Conservation (phyloP, 148 eudicot species). For the Dianthus caryophyllus region DNA sequence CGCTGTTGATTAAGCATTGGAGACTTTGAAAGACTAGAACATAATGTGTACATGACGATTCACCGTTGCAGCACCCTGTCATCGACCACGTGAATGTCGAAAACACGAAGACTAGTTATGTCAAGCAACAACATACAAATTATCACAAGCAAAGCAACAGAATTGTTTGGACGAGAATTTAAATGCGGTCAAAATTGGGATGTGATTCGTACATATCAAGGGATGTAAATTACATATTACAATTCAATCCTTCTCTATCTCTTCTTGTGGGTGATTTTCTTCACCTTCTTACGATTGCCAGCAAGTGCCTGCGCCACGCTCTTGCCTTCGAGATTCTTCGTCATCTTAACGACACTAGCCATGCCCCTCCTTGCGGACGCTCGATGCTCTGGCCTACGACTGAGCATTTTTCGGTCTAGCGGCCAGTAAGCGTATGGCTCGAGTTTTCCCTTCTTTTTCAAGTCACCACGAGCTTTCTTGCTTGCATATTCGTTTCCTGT, state of each 20-base stretch:
- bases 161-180: background rate
- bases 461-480: conserved; percentile 84
- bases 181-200: conserved; percentile 5
- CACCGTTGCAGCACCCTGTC: too few relatives aligned
- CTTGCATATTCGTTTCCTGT: conserved; percentile 78
- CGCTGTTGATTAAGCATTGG: too few relatives aligned
- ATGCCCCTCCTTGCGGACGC: conserved; percentile 93
- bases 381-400: conserved; percentile 81
- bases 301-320: conserved; percentile 70
- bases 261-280: conserved; percentile 27
- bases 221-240: too few relatives aligned
- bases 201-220: background rate
- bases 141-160: background rate
- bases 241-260: background rate
- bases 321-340: conserved; percentile 76
- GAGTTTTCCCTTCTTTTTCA: conserved; percentile 80
- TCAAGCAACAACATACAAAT: too few relatives aligned
- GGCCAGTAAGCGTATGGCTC: conserved; percentile 99
- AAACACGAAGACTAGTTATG: too few relatives aligned
- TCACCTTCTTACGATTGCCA: conserved; percentile 33
- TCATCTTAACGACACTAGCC: conserved; percentile 71
- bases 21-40: too few relatives aligned
- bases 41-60: too few relatives aligned
- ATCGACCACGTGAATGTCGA: too few relatives aligned
- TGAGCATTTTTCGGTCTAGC: conserved; percentile 87